Base-by-base conservation (phyloP, 495 filamentous ascomycete genomes). In the Hypoxylon lenormandii region DNA sequence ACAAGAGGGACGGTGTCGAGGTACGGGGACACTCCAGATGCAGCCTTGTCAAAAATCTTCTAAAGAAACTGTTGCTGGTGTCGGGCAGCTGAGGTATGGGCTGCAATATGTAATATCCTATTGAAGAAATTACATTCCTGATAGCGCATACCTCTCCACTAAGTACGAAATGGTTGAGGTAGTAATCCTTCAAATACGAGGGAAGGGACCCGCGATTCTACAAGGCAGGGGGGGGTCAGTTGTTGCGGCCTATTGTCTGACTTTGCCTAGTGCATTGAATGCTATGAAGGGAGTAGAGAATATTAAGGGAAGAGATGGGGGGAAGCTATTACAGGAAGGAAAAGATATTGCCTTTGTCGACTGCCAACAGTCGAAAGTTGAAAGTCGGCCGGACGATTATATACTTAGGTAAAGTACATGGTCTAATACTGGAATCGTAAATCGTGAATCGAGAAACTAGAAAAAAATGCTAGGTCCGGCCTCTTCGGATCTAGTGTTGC, bases 101-200 rank as follows among this genome's bases (percentile, higher is more conserved):
- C 16, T 48, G 22, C 21, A 52, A 19, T 33, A 48, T 48, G 22
- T 52, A 52, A 19, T 33, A 48, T 40, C 53, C 45, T 45, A 45
- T 40, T 37, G 55, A 65, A 55, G 66, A 70, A 70, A 52, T 46
- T 38, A 45, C 66, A 65, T 70, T 70, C 66, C 50, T 60, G 56
- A 64, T 50, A 37, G 19, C 36, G 26, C 42, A 62, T 11, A 13
- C 42, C 42, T 28, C 36, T 49, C 42, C 30, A 42, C 51, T 49
- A 37, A 42, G 30, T 54, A 62, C 37, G 38, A 22, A 46, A 10
- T 49, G 15, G 21, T 47, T 33, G 10, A 18, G 15, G n/a, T 26
- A 37, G 42, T 48, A 66, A 45, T 42, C 50, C 63, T 59, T 64
- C 43, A 48, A 64, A 69, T 69, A 69, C 66, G 66, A 69, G 66